Conservation (phyloP, 495 filamentous ascomycete species). For the Aspergillus bertholletiae region DNA sequence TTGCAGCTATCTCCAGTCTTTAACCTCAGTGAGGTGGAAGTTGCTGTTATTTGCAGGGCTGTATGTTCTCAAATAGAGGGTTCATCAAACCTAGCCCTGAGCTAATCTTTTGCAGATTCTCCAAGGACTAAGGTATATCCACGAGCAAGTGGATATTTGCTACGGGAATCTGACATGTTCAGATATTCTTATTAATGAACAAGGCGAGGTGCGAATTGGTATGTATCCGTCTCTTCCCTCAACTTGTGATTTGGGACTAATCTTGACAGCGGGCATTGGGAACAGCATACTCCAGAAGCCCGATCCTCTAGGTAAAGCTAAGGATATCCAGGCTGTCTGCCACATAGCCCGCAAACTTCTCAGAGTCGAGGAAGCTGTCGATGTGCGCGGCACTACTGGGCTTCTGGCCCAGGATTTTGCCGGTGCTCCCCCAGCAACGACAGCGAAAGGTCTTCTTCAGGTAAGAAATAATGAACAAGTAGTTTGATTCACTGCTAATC, state of each 20-base stretch:
- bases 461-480: conserved; percentile 1
- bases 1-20: background rate
- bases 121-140: conserved; percentile 2
- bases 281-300: conserved; percentile 1
- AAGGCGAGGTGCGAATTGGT: conserved; percentile 5
- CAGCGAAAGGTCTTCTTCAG: conserved; percentile 1
- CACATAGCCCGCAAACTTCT: conserved; percentile 3
- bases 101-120: conserved; percentile 1
- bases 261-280: conserved; percentile 1
- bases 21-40: conserved; percentile 2
- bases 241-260: background rate
- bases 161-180: conserved; percentile 1
- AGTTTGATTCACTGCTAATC: background rate
- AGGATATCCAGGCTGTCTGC: conserved; percentile 5
- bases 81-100: background rate
- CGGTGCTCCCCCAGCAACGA: background rate
- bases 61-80: conserved; percentile 2
- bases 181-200: conserved; percentile 2
- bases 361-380: background rate
- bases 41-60: conserved; percentile 4
- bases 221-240: background rate
- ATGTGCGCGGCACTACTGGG: conserved; percentile 1
- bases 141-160: conserved; percentile 4
- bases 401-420: conserved; percentile 6
- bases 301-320: background rate